Base-by-base conservation (phyloP, 169 alveolate genomes). In the Plasmodium adleri region DNA sequence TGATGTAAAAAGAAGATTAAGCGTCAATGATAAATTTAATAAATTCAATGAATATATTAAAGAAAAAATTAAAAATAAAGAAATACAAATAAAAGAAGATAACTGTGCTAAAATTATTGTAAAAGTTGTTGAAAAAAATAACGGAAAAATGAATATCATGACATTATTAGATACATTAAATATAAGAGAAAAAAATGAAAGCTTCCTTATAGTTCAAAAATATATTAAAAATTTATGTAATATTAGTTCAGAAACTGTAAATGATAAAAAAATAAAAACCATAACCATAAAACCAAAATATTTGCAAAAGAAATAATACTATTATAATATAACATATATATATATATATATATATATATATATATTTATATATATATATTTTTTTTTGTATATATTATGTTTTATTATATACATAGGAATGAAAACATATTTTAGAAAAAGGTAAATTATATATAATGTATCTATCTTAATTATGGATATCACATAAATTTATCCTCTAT, bases 181-280 rank as follows among this genome's bases (percentile, higher is more conserved):
- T 39, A 86, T 86, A n/a, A 86, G 72, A 62, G 92, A 86, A 71
- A 86, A 86, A 86, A 86, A 86, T 66, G 88, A 86, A 22, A 86
- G 28, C 39, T 86, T 86, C 50, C 28, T 86, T 17, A 43, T 86
- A 39, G 68, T 86, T 22, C 92, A 86, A 56, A 86, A 86, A 73
- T 60, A n/a, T 24, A 86, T 86, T 22, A 86, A 86, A 60, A 72
- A 70, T 26, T 20, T 86, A 13, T 86, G 92, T 67, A 86, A 22
- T 45, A 62, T 86, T 39, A 86, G 92, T 43, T 86, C 92, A 22
- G 88, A 86, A 52, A 86, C 76, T 3, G 50, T 72, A 59, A 72
- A 86, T 28, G 72, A 86, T 8, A 86, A 72, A 32, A 86, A 86
- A 56, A 73, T 86, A n/a, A 86, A 86, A 64, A 86, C 72, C 88